Evolutionary conservation across 2,329 filamentous ascomycete species (phyloP).

Genomic region (Alternaria consortialis): DNA sequence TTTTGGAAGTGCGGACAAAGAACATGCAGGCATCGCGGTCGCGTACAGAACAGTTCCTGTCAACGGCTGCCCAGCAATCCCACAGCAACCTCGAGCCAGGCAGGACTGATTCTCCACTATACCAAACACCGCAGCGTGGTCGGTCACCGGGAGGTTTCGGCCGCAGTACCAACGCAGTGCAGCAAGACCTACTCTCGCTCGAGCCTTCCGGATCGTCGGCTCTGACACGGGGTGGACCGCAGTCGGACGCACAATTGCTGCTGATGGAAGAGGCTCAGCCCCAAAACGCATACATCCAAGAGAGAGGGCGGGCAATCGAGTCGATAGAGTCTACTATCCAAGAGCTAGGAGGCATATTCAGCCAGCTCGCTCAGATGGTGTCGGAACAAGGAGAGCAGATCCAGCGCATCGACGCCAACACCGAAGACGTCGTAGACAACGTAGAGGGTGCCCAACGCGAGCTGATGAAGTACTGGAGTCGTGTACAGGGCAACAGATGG

Average conservation of each 20-base stretch:
- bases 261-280: slow-evolving; percentile 93
- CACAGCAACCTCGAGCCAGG: slow-evolving; percentile 68
- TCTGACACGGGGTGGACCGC: slow-evolving; percentile 57
- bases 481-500: slow-evolving; percentile 95
- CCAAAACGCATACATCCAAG: slow-evolving; percentile 88
- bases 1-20: slow-evolving; percentile 93
- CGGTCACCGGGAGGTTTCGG: slow-evolving; percentile 60
- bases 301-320: slow-evolving; percentile 94
- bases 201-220: slow-evolving; percentile 69
- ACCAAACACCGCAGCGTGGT: slow-evolving; percentile 77
- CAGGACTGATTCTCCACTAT: slow-evolving; percentile 84
- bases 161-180: slow-evolving; percentile 55
- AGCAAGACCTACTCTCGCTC: slow-evolving; percentile 78
- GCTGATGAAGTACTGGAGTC: slow-evolving; percentile 94
- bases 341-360: slow-evolving; percentile 91
- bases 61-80: slow-evolving; percentile 81
- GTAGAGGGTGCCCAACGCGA: slow-evolving; percentile 96
- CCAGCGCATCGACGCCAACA: slow-evolving; percentile 95
- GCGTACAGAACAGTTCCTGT: slow-evolving; percentile 96
- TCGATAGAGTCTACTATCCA: slow-evolving; percentile 95
- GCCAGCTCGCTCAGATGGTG: slow-evolving; percentile 95
- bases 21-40: slow-evolving; percentile 95
- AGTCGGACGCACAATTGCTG: slow-evolving; percentile 81
- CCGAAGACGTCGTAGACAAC: slow-evolving; percentile 97
- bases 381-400: slow-evolving; percentile 98